phyloP scores from a whole-genome alignment of 257 asterid species.

The Salvia hispanica region DNA sequence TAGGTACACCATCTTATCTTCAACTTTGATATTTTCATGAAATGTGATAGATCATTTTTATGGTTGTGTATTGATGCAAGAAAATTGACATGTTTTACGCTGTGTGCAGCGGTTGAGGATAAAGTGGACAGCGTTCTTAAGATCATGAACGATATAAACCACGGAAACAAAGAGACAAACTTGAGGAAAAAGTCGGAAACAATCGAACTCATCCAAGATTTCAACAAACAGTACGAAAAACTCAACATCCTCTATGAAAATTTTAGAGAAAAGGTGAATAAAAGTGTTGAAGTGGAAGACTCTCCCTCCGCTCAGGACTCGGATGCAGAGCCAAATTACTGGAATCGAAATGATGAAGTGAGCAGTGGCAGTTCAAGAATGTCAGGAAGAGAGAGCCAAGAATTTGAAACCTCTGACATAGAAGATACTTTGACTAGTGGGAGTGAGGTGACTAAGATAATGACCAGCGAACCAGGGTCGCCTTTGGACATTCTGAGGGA shows the following conservation, averaged over 20 bases:
- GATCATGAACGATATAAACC: constrained; percentile 56
- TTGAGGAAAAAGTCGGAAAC: constrained; percentile 55
- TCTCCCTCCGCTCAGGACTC: constrained; percentile 41
- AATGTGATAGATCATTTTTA: no score
- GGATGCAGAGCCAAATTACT: constrained; percentile 47
- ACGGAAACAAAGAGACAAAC: constrained; percentile 64
- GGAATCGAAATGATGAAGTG: constrained; percentile 26
- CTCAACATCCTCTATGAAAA: constrained; percentile 60
- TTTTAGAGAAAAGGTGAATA: constrained; percentile 59
- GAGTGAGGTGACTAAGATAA: constrained; percentile 48
- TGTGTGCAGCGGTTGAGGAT: constrained; percentile 61
- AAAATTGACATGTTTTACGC: neutral
- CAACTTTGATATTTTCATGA: no score
- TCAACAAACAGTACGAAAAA: constrained; percentile 66
- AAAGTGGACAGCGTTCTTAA: constrained; percentile 54
- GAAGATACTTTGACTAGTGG: constrained; percentile 62
- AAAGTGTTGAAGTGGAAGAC: constrained; percentile 32
- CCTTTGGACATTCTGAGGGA: constrained; percentile 34
- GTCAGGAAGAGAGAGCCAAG: neutral
- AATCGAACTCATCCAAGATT: constrained; percentile 59
- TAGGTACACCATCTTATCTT: constrained; percentile 38
- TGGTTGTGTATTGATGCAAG: neutral
- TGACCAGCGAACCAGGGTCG: constrained; percentile 32
- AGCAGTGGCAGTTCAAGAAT: no score
- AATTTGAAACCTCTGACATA: constrained; percentile 34